These are phyloP conservation scores for Fusarium burgessii DNA, from an alignment of 2,329 filamentous ascomycete species.

Conservation along the genomic window DNA sequence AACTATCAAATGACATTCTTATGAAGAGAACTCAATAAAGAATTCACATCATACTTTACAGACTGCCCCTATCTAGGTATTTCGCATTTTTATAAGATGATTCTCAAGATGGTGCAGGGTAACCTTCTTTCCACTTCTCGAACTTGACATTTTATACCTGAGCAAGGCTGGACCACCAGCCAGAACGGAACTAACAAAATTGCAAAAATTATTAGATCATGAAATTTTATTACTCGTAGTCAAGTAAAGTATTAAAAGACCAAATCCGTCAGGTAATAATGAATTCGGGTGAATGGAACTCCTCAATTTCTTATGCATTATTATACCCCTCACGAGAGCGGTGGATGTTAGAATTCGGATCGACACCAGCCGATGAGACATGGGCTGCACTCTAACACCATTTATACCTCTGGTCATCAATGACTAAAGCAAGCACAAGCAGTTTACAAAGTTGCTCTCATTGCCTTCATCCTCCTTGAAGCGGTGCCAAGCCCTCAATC, in stretches of 20 bases:
- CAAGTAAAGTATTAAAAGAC: background rate
- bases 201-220: background rate
- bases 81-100: background rate
- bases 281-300: background rate
- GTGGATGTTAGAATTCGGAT: background rate
- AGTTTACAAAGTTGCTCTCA: background rate
- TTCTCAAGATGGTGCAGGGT: background rate
- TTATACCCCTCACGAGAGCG: background rate
- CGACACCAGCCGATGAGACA: background rate
- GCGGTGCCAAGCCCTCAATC: background rate
- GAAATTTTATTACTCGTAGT: rapidly evolving
- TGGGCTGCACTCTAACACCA: rapidly evolving
- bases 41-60: rapidly evolving
- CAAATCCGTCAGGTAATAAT: background rate
- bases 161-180: background rate
- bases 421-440: background rate
- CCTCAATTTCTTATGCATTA: background rate
- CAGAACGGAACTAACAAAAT: background rate
- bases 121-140: rapidly evolving
- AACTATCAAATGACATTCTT: background rate
- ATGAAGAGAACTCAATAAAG: background rate
- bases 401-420: rapidly evolving
- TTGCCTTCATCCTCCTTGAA: background rate
- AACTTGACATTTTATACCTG: background rate
- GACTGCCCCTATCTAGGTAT: background rate